Conservation (phyloP, 345 rosid genomes). For the Sonneratia caseolaris region DNA sequence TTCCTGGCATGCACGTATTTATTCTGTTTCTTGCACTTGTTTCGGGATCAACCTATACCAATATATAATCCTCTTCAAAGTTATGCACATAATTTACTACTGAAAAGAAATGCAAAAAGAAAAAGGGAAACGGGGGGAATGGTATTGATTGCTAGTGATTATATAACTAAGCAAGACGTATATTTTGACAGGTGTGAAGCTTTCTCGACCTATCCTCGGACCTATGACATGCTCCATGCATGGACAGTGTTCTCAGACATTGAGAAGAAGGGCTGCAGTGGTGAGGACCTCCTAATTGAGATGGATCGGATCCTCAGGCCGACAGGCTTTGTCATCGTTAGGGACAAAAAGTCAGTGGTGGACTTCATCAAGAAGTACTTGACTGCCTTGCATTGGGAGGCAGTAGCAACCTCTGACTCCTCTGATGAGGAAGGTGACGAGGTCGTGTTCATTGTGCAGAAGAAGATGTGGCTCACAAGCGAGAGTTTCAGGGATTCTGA, state of each 20-base stretch:
- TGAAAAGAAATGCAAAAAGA: no score
- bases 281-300: conserved; percentile 72
- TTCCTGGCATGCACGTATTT: background rate
- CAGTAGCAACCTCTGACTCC: conserved; percentile 41
- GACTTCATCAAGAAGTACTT: conserved; percentile 61
- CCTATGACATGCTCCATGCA: conserved; percentile 82
- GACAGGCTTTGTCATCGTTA: conserved; percentile 58
- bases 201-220: conserved; percentile 82
- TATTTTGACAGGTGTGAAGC: conserved; percentile 71
- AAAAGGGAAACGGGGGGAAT: no score
- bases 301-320: conserved; percentile 96
- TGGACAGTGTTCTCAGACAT: conserved; percentile 60
- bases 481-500: conserved; percentile 63
- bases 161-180: background rate
- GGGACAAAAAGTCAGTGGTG: conserved; percentile 54
- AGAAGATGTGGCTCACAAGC: conserved; percentile 81
- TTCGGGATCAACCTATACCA: no score
- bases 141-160: no score
- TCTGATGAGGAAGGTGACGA: conserved; percentile 54
- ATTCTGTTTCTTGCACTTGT: no score
- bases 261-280: conserved; percentile 66
- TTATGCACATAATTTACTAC: no score
- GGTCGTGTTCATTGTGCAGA: conserved; percentile 46
- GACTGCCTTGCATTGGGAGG: conserved; percentile 76
- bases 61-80: no score